Evolutionary conservation across 192 early-diverging fungal species (phyloP).

Genomic region (Podochytrium sp.): DNA sequence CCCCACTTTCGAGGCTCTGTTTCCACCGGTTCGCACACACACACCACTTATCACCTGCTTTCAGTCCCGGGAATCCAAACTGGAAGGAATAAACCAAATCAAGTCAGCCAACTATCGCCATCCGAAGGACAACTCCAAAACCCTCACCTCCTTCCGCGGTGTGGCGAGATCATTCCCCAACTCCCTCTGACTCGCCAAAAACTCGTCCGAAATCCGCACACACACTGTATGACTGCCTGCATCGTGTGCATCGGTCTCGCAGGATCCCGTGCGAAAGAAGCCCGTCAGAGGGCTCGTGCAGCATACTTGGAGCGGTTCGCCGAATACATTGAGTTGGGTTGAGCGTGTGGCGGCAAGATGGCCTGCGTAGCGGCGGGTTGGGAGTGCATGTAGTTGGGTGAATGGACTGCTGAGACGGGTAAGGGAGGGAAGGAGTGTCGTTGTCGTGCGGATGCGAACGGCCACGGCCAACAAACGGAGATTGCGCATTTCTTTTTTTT

Average conservation of each 20-base stretch:
- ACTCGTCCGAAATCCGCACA: neutral
- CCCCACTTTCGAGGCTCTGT: conserved; percentile 1
- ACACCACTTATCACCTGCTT: conserved; percentile 10
- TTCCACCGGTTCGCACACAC: conserved; percentile 16
- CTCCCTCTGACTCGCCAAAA: neutral
- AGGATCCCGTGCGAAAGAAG: conserved; percentile 19
- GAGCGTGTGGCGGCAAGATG: neutral
- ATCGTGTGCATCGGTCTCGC: conserved; percentile 10
- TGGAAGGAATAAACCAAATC: too few species aligned
- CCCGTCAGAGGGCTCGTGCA: conserved; percentile 13
- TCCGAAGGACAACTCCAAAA: too few species aligned
- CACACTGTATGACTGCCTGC: conserved; percentile 3
- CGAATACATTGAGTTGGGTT: conserved; percentile 14
- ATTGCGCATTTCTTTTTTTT: too few species aligned
- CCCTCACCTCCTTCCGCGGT: too few species aligned
- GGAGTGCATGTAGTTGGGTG: too few species aligned
- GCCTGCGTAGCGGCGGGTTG: neutral
- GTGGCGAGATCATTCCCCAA: conserved; percentile 4
- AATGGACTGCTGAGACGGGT: too few species aligned
- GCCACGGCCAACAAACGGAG: too few species aligned
- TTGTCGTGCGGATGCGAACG: too few species aligned
- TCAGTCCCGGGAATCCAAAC: conserved; percentile 11
- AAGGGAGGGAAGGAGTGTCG: too few species aligned
- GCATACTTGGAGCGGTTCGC: neutral
- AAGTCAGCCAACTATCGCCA: too few species aligned